Base-by-base conservation (phyloP, 1,284 basidiomycete species). In the Ustilago loliicola region DNA sequence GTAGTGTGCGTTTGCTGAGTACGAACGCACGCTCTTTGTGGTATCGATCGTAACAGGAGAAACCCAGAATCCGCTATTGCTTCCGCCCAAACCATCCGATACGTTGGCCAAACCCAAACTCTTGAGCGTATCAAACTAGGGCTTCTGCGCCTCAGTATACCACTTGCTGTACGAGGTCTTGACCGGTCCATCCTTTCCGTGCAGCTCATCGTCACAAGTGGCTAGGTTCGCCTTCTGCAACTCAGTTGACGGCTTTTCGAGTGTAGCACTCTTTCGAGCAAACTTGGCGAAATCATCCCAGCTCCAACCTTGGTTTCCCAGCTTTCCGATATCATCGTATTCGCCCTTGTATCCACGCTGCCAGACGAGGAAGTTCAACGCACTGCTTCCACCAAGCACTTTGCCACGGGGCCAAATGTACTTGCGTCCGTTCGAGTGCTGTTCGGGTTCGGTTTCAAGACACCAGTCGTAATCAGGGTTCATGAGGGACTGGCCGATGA, bases 301-400 rank as follows among this genome's bases (percentile, higher is more conserved):
- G n/a, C 56, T 61, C 81, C 81, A 83, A 32, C 79, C 80, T 2
- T 30, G 17, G 52, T 80, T 80, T 48, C 78, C 80, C 29, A 83
- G 60, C 48, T 64, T 72, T 27, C 62, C 78, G 30, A 81, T 73
- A 30, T 76, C 74, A 40, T 83, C 80, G 73, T 75, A 81, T 27
- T 82, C 80, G 48, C 67, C 59, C 61, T 71, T 68, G 63, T 79
- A 71, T 40, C 80, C 80, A 21, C 80, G 61, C 59, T 82, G 80
- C 73, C 73, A 79, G 50, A 80, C 77, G 52, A 82, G 73, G 45
- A 81, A 85, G 75, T 90, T 90, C 66, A 90, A 88, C 17, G 87
- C 86, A 19, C 88, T 87, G 45, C 58, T 62, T 25, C 76, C 75
- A 19, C 74, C 74, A 32, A 73, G 71, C 15, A 73, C 64, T 30